These are phyloP conservation scores for Fragaria nilgerrensis DNA, from an alignment of 306 rosid species.

Conservation along the genomic window DNA sequence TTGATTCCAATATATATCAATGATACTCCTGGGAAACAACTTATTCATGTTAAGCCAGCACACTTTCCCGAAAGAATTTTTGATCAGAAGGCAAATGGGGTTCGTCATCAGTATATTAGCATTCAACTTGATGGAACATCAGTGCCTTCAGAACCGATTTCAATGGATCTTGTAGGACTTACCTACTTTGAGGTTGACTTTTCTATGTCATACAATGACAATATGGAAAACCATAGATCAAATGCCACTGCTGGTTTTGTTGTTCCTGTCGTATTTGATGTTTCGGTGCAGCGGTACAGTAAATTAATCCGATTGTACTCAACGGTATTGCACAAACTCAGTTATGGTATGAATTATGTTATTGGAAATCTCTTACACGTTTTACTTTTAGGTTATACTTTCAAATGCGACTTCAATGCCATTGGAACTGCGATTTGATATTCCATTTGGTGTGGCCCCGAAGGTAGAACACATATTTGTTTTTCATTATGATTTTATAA, in stretches of 20 bases:
- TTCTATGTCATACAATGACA: constrained; percentile 49
- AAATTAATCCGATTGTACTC: constrained; percentile 85
- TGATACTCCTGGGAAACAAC: constrained; percentile 62
- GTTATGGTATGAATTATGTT: constrained; percentile 15
- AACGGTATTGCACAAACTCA: constrained; percentile 57
- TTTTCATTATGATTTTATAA: neutral
- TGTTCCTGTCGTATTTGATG: constrained; percentile 90
- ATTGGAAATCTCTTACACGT: constrained; percentile 26
- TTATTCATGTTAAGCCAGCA: constrained; percentile 56
- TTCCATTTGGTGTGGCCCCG: constrained; percentile 87
- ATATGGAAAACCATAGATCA: constrained; percentile 30
- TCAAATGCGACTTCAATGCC: constrained; percentile 72
- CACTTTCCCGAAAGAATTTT: constrained; percentile 62
- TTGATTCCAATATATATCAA: constrained; percentile 64
- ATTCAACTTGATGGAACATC: constrained; percentile 90
- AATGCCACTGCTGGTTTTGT: constrained; percentile 47
- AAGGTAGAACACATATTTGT: constrained; percentile 44
- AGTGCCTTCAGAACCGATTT: constrained; percentile 68
- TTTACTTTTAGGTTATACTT: constrained; percentile 69
- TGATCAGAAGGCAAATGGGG: constrained; percentile 59
- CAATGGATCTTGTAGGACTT: constrained; percentile 93
- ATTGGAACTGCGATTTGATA: constrained; percentile 91
- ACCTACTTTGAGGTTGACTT: constrained; percentile 87
- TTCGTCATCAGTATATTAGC: constrained; percentile 68
- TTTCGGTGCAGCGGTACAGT: constrained; percentile 78